These are phyloP conservation scores for Ceratobasidium papillatum DNA, from an alignment of 1,284 basidiomycete species.

Conservation along the genomic window DNA sequence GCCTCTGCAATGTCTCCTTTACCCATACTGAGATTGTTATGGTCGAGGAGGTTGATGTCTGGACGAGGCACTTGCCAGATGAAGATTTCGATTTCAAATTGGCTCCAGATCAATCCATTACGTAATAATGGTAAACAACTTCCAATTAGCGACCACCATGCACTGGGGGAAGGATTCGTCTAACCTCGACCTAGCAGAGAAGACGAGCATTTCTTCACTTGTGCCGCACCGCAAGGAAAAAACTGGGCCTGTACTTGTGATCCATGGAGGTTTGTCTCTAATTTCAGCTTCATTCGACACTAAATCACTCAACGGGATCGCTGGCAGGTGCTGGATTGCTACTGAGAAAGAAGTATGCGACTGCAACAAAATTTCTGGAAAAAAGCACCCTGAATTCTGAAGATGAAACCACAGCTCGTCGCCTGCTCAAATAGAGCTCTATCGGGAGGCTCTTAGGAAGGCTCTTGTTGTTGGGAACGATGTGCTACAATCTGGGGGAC, in stretches of 20 bases:
- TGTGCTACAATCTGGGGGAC: slow-evolving; percentile 70
- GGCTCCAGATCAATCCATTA: background rate
- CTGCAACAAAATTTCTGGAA: background rate
- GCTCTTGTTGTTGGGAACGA: slow-evolving; percentile 71
- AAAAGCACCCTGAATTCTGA: slow-evolving; percentile 33
- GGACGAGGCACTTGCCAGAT: background rate
- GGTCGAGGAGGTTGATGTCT: background rate
- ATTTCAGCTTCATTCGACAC: slow-evolving; percentile 48
- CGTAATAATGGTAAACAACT: background rate
- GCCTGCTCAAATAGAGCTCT: slow-evolving; percentile 66
- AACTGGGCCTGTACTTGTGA: slow-evolving; percentile 62
- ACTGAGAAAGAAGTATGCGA: slow-evolving; percentile 53
- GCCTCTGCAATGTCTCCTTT: slow-evolving; percentile 66
- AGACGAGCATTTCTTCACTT: background rate
- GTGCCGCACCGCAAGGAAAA: background rate
- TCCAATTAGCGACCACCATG: slow-evolving; percentile 10
- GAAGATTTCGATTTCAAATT: slow-evolving; percentile 13
- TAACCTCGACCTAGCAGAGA: background rate
- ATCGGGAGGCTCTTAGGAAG: slow-evolving; percentile 62
- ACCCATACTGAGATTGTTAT: slow-evolving; percentile 55
- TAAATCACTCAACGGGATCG: background rate
- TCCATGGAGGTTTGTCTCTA: slow-evolving; percentile 80
- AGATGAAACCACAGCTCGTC: slow-evolving; percentile 56
- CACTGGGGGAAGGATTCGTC: background rate
- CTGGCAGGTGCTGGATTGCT: slow-evolving; percentile 48